Evolutionary conservation across 1,284 basidiomycete genomes (phyloP), one percentile per base, ranked within the genome.

Genomic region (Rhizopogon hawkerae): DNA sequence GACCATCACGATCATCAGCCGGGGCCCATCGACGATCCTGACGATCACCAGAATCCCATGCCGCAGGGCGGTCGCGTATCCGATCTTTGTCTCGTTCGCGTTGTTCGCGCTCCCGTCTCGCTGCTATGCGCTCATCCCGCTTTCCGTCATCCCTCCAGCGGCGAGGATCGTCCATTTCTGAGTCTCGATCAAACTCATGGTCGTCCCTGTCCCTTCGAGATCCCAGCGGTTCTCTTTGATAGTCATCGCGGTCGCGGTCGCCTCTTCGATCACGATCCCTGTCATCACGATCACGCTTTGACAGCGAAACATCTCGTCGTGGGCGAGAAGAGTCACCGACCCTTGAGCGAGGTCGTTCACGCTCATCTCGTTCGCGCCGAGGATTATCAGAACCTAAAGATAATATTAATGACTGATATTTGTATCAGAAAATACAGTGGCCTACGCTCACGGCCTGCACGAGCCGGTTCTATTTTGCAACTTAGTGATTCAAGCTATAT

Each of bases 101-200:
- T 35, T 57, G 56, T 24, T 74, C 72, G 34, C 71, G 63, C 36
- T 78, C 77, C 46, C 83, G 76, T 50, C 81, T 71, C n/a, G 77
- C 71, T 45, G 78, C 74, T 47, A 86, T 60, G 26, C 85, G 71
- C 58, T 88, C 84, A 38, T 88, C 85, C 45, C 85, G 73, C 60
- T 77, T 84, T n/a, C 85, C 85, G 57, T 88, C 85, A 57, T 88
- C 85, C 57, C 83, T 73, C 85, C 85, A 88, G 49, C 80, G 74
- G 47, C 84, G 72, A 23, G 79, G 67, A 55, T 87, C 83, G 39
- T 85, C 83, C 7, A 51, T 50, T 16, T 78, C 78, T 13, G 61
- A 66, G 31, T 83, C 74, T 16, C 70, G 66, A 13, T 75, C 73
- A 24, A 56, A 35, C 29, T 67, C 63, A 16, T 69, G 70, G 37